Base-by-base conservation (phyloP, 306 rosid genomes). In the Lithocarpus polystachyus region DNA sequence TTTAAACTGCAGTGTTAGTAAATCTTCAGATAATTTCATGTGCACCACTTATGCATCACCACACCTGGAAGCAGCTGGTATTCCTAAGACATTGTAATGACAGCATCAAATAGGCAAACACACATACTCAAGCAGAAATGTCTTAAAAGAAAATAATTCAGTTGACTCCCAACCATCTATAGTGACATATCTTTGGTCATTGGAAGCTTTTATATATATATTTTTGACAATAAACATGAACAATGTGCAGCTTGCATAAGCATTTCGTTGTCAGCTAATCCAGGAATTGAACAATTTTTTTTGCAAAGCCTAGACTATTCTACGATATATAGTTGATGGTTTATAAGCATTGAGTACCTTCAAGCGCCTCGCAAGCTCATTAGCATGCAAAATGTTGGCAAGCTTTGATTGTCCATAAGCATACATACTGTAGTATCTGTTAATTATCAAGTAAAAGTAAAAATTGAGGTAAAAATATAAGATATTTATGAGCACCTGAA, bases 351-450 rank as follows among this genome's bases (percentile, higher is more conserved):
- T 56, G 19, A 54, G 35, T 86, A 94, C 97, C 97, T 94, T 89
- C 77, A 94, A 85, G 81, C 86, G 91, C 84, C 90, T 90, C 45
- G 97, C 56, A 71, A 94, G 97, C 85, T 92, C 97, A 26, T 86
- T 89, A 23, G 96, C 93, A 72, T 94, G 97, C 75, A 94, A 80
- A 72, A 90, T 80, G 76, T 94, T 92, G 24, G 97, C 84, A 70
- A 94, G 97, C 85, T 94, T 94, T 68, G 97, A 91, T 75, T 91
- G 97, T 56, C 89, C 91, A 88, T 92, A 92, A 56, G 97, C 97
- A 48, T 0, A 75, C 72, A 77, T 55, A 79, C 86, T 75, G 81
- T 31, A 65, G 84, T 89, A 89, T 75, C 98, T 92, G 86, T 37
- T 79, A 78, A 75, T 54, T 56, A 22, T 51, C 76, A 70, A 68